A percentile compares a stretch with the other conserved stretches of the same genome.
phyloP scores from a whole-genome alignment of 495 filamentous ascomycete genomes.

The Aspergillus nanangensis region DNA sequence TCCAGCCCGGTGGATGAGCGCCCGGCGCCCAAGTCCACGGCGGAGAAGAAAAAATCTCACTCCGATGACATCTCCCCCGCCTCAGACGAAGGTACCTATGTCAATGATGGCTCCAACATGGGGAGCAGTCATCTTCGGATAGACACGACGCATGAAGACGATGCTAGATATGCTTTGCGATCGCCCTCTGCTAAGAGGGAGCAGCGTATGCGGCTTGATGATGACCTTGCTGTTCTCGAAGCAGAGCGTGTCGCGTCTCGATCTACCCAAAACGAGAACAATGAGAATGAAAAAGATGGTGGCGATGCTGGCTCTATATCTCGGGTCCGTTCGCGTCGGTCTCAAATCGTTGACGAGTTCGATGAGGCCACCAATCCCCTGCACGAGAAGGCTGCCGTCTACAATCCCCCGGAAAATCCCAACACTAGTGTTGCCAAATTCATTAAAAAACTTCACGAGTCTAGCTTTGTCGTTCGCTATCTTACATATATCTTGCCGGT shows the following conservation, averaged over 20 bases:
- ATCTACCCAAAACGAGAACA: slow-evolving; percentile 42
- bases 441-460: slow-evolving; percentile 65
- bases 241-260: slow-evolving; percentile 70
- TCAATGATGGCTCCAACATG: slow-evolving; percentile 24
- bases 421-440: slow-evolving; percentile 55
- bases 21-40: slow-evolving; percentile 18
- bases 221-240: slow-evolving; percentile 79
- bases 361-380: slow-evolving; percentile 69
- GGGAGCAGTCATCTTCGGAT: slow-evolving; percentile 26
- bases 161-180: slow-evolving; percentile 20
- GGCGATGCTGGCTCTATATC: slow-evolving; percentile 39
- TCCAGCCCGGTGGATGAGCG: slow-evolving; percentile 47
- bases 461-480: slow-evolving; percentile 77
- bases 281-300: slow-evolving; percentile 18
- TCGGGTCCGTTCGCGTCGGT: slow-evolving; percentile 45
- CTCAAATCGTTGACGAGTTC: slow-evolving; percentile 77
- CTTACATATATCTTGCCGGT: slow-evolving; percentile 81
- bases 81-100: slow-evolving; percentile 37
- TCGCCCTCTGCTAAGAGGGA: slow-evolving; percentile 57
- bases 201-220: slow-evolving; percentile 67
- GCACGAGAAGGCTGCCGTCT: slow-evolving; percentile 64
- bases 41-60: slow-evolving; percentile 16
- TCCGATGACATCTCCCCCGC: slow-evolving; percentile 23
- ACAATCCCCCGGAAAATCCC: slow-evolving; percentile 65
- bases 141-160: slow-evolving; percentile 29